These are phyloP conservation scores for Gracilaria gracilis DNA, from an alignment of 23 red algal genomes.

Conservation along the genomic window DNA sequence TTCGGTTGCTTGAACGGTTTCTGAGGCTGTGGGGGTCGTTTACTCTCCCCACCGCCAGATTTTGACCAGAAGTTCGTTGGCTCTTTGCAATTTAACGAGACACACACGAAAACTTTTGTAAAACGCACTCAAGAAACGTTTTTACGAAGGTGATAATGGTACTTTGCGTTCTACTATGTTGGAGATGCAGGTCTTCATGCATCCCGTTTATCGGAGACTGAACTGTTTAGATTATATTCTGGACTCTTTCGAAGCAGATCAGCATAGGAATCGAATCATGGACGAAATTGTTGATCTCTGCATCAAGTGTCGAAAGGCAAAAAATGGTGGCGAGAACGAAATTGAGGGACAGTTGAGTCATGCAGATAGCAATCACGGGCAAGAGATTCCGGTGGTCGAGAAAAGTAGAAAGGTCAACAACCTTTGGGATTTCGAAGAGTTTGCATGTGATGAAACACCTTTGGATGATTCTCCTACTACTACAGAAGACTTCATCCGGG, in stretches of 20 bases:
- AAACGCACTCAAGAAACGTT: slow-evolving; percentile 8
- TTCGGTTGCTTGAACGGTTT: slow-evolving; percentile 8
- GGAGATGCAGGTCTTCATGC: slow-evolving; percentile 42
- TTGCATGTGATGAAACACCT: too few relatives aligned
- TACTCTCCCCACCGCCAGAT: background rate
- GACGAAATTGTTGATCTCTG: background rate
- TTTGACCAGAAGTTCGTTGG: background rate
- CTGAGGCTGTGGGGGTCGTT: background rate
- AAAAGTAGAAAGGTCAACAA: too few relatives aligned
- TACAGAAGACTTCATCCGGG: too few relatives aligned
- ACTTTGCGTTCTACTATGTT: slow-evolving; percentile 10
- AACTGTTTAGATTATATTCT: background rate
- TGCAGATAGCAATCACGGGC: too few relatives aligned
- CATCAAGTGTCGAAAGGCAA: too few relatives aligned
- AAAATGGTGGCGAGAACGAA: too few relatives aligned
- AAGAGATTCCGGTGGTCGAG: too few relatives aligned
- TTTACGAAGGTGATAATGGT: slow-evolving; percentile 45
- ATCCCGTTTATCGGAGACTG: background rate
- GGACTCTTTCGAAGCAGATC: background rate
- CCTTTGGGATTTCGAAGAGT: too few relatives aligned
- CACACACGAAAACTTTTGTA: background rate
- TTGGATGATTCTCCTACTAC: too few relatives aligned
- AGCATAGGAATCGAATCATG: background rate
- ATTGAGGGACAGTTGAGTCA: too few relatives aligned
- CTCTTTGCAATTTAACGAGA: background rate